Conservation (phyloP, 371 early-diverging fungal genomes). For the Mortierella sp. region DNA sequence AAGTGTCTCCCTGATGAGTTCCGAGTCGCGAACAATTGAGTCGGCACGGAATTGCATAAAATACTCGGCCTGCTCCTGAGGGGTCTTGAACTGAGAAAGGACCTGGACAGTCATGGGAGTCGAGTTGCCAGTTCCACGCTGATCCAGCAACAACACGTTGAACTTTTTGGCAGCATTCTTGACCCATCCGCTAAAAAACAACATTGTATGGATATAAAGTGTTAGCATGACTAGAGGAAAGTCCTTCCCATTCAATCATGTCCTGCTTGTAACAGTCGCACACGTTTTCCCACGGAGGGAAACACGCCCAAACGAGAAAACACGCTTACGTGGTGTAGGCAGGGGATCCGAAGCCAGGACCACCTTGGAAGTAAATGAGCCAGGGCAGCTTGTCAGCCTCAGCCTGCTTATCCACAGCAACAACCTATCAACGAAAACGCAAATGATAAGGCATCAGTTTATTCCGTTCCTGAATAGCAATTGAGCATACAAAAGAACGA, state of each 20-base stretch:
- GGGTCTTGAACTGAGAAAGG: slow-evolving; percentile 60
- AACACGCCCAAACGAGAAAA: background rate
- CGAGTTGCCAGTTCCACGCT: slow-evolving; percentile 82
- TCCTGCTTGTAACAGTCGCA: background rate
- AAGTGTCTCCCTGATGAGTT: slow-evolving; percentile 72
- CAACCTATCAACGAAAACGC: slow-evolving; percentile 21
- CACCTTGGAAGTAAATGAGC: slow-evolving; percentile 55
- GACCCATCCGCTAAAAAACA: slow-evolving; percentile 70
- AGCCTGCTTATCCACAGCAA: slow-evolving; percentile 42
- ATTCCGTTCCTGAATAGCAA: background rate
- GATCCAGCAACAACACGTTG: slow-evolving; percentile 79
- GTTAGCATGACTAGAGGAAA: background rate
- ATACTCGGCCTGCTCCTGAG: slow-evolving; percentile 73
- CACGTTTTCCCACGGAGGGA: background rate
- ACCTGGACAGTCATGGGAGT: slow-evolving; percentile 71
- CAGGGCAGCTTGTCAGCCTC: slow-evolving; percentile 56
- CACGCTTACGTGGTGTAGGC: slow-evolving; percentile 48
- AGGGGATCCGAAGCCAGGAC: slow-evolving; percentile 57
- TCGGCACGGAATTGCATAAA: slow-evolving; percentile 80
- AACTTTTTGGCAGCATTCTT: slow-evolving; percentile 72
- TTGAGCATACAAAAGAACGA: background rate
- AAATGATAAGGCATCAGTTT: background rate
- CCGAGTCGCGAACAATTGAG: slow-evolving; percentile 80
- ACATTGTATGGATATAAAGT: background rate
- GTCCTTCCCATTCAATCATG: background rate